A percentile compares a stretch with the other conserved stretches of the same genome.
Evolutionary conservation across 768 basidiomycete genomes (phyloP).

Genomic region (Kwoniella heveanensis): DNA sequence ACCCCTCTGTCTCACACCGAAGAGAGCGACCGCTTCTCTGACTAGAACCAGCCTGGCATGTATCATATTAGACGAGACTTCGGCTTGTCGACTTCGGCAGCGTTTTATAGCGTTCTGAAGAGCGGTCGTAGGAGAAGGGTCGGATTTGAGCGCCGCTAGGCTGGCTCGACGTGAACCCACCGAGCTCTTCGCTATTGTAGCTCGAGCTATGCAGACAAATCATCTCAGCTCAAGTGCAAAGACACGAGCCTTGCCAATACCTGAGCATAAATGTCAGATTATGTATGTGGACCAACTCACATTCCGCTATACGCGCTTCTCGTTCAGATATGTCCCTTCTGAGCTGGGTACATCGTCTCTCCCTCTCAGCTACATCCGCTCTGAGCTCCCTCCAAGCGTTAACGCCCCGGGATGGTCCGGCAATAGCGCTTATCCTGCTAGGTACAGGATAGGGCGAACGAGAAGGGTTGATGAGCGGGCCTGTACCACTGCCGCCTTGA

Average conservation of each 20-base stretch:
- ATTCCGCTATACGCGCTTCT: slow-evolving; percentile 8
- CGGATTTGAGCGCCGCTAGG: neutral
- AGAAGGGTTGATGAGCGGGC: too few species aligned
- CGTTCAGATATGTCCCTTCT: slow-evolving; percentile 7
- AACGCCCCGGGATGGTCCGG: slow-evolving; percentile 4
- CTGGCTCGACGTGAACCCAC: neutral
- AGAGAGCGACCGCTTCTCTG: slow-evolving; percentile 40
- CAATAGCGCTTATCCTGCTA: neutral
- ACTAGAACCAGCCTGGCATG: slow-evolving; percentile 45
- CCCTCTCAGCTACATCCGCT: slow-evolving; percentile 30
- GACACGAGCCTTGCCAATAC: neutral
- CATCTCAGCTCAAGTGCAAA: neutral
- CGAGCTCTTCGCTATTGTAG: neutral
- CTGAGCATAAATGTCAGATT: neutral
- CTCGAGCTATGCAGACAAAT: neutral
- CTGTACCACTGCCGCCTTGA: neutral
- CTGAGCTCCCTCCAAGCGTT: slow-evolving; percentile 32
- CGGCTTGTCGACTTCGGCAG: slow-evolving; percentile 14
- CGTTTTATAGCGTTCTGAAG: slow-evolving; percentile 7
- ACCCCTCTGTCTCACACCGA: slow-evolving; percentile 32
- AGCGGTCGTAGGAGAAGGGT: neutral
- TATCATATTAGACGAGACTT: slow-evolving; percentile 24
- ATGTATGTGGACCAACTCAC: too few species aligned
- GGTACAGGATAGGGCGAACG: too few species aligned
- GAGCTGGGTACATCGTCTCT: slow-evolving; percentile 20